phyloP scores from a whole-genome alignment of 805 yeast species.

The Groenewaldozyma salmanticensis region DNA sequence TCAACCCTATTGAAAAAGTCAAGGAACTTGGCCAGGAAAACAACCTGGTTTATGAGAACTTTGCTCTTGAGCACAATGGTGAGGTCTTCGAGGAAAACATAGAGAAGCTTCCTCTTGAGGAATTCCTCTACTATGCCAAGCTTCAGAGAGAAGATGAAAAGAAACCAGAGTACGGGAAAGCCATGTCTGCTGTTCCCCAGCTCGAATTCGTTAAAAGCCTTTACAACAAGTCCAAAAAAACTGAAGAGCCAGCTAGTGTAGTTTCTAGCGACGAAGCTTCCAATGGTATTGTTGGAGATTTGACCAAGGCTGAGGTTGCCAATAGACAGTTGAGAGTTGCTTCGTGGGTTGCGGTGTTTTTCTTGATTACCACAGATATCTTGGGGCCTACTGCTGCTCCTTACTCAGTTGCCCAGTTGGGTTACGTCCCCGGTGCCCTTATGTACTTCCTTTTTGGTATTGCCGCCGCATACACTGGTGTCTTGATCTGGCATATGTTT shows the following conservation, averaged over 20 bases:
- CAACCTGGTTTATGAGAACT: slow-evolving; percentile 5
- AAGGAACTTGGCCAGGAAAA: slow-evolving; percentile 5
- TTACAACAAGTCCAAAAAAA: slow-evolving; percentile 1
- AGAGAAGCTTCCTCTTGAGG: slow-evolving; percentile 16
- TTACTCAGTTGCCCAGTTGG: slow-evolving; percentile 35
- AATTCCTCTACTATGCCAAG: slow-evolving; percentile 15
- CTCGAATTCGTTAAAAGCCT: slow-evolving; percentile 11
- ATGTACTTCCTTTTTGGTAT: slow-evolving; percentile 35
- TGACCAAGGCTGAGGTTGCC: slow-evolving; percentile 6
- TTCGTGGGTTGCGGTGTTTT: slow-evolving; percentile 29
- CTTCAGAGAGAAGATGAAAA: slow-evolving; percentile 14
- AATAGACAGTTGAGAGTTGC: slow-evolving; percentile 18
- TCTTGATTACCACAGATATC: slow-evolving; percentile 37
- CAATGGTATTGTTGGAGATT: slow-evolving; percentile 1
- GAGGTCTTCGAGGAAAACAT: slow-evolving; percentile 5
- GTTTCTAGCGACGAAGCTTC: slow-evolving; percentile 3
- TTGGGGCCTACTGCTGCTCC: slow-evolving; percentile 39
- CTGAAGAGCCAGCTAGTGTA: slow-evolving; percentile 1
- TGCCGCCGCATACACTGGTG: slow-evolving; percentile 37
- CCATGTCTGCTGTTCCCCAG: slow-evolving; percentile 6
- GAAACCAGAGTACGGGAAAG: slow-evolving; percentile 8
- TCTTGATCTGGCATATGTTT: slow-evolving; percentile 29
- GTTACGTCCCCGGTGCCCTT: slow-evolving; percentile 37
- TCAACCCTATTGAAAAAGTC: neutral
- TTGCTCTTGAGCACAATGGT: slow-evolving; percentile 7